phyloP scores from a whole-genome alignment of 495 filamentous ascomycete species.

The Venustampulla echinocandica region DNA sequence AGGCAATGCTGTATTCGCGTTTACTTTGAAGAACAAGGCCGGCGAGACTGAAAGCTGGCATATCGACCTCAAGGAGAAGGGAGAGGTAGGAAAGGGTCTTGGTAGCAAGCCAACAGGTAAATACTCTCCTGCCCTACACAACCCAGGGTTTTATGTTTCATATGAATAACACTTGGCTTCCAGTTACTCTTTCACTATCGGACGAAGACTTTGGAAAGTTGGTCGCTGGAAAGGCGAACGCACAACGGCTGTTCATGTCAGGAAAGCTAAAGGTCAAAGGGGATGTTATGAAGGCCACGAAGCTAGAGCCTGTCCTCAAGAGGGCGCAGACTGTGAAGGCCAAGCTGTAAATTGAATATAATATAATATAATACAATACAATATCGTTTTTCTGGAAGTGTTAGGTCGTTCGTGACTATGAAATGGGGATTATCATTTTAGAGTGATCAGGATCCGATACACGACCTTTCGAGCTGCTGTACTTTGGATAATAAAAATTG shows the following conservation, averaged over 20 bases:
- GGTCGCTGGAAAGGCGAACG: conserved; percentile 81
- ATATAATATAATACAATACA: conserved; percentile 5
- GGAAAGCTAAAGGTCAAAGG: conserved; percentile 98
- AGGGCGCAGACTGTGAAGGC: conserved; percentile 74
- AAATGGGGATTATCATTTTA: too few relatives aligned
- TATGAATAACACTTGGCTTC: not conserved
- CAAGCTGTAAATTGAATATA: conserved; percentile 54
- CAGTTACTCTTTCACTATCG: conserved; percentile 76
- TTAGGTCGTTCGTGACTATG: too few relatives aligned
- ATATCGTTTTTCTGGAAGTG: too few relatives aligned
- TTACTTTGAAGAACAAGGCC: conserved; percentile 79
- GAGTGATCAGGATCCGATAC: too few relatives aligned
- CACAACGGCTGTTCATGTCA: conserved; percentile 91
- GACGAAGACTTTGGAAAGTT: conserved; percentile 81
- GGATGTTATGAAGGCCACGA: conserved; percentile 98
- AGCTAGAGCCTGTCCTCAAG: conserved; percentile 89
- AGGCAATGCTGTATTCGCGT: conserved; percentile 80
- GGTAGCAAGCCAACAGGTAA: conserved; percentile 76
- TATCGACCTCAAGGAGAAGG: conserved; percentile 90
- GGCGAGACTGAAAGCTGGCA: conserved; percentile 79
- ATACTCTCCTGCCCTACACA: conserved; percentile 17
- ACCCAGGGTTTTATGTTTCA: not conserved
- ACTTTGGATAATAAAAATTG: too few relatives aligned
- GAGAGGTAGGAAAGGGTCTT: conserved; percentile 67
- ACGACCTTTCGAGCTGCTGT: too few relatives aligned